These are phyloP conservation scores for Apiospora koreana DNA, from an alignment of 2,329 filamentous ascomycete genomes.

Conservation along the genomic window DNA sequence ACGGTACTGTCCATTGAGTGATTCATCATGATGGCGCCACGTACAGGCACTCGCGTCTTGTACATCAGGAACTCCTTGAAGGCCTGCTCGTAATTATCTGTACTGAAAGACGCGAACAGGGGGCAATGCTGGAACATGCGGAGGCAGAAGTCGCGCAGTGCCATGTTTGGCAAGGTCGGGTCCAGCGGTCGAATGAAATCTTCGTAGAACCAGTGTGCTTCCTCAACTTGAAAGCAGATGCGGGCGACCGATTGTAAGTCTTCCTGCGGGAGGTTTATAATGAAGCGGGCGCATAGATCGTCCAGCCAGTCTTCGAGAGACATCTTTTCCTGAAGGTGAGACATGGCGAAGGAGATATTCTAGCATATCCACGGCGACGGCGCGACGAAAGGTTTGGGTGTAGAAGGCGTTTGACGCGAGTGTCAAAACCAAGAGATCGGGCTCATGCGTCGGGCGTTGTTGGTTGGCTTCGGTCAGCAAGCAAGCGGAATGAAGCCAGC, in stretches of 20 bases:
- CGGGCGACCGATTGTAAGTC: conserved; percentile 88
- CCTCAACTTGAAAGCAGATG: conserved; percentile 98
- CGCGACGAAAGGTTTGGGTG: not conserved
- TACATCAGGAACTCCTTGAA: conserved; percentile 93
- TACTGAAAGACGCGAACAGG: conserved; percentile 77
- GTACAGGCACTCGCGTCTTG: conserved; percentile 91
- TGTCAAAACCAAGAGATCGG: not conserved
- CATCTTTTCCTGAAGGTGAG: conserved; percentile 18
- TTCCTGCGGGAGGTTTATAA: conserved; percentile 92
- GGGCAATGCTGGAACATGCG: conserved; percentile 94
- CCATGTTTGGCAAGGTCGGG: conserved; percentile 80
- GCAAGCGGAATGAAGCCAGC: not conserved
- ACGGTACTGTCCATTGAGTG: conserved; percentile 91
- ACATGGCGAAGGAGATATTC: conserved; percentile 2
- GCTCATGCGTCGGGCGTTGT: not conserved
- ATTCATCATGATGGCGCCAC: conserved; percentile 92
- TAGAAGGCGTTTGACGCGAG: not conserved
- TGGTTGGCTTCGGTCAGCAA: not conserved
- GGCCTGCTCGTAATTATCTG: conserved; percentile 75
- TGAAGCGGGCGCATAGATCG: conserved; percentile 96
- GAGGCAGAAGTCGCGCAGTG: conserved; percentile 81
- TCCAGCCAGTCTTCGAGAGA: conserved; percentile 64
- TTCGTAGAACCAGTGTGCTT: conserved; percentile 99
- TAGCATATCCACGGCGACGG: conserved; percentile 18
- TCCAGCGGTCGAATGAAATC: conserved; percentile 95